Percentiles rank a stretch among this genome's conserved stretches.
Evolutionary conservation across 2,329 filamentous ascomycete species (phyloP).

Genomic region (Penicillium psychrosexuale): DNA sequence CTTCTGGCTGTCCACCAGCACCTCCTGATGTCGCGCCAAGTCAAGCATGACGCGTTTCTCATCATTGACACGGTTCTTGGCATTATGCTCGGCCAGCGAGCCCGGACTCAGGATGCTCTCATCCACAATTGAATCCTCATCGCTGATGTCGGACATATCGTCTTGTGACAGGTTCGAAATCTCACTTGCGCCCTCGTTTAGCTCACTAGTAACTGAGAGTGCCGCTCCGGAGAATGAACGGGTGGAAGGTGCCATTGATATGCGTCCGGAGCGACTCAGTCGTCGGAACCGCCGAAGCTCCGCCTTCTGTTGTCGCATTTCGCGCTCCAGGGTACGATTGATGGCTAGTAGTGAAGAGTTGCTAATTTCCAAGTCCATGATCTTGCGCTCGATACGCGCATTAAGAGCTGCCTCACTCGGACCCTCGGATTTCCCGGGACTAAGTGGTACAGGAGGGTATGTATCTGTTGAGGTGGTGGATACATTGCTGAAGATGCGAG

Average conservation of each 20-base stretch:
- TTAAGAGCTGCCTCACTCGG: constrained; percentile 71
- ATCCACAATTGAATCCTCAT: constrained; percentile 39
- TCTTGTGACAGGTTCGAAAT: constrained; percentile 30
- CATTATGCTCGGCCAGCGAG: constrained; percentile 38
- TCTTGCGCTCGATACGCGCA: constrained; percentile 87
- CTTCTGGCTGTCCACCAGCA: constrained; percentile 86
- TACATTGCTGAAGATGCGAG: constrained; percentile 35
- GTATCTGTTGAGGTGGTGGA: constrained; percentile 38
- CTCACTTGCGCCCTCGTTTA: constrained; percentile 37
- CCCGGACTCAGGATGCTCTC: constrained; percentile 38
- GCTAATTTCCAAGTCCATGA: constrained; percentile 92
- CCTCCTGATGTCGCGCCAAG: constrained; percentile 80
- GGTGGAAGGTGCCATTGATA: constrained; percentile 58
- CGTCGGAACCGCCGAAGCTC: constrained; percentile 83
- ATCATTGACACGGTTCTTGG: constrained; percentile 65
- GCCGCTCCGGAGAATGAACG: constrained; percentile 46
- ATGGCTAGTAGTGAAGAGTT: constrained; percentile 94
- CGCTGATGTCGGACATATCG: constrained; percentile 40
- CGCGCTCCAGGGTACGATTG: constrained; percentile 85
- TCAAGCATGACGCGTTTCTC: constrained; percentile 82
- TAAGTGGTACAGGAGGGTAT: constrained; percentile 52
- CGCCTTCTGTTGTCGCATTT: constrained; percentile 84
- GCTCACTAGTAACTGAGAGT: constrained; percentile 47
- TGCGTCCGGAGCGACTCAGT: constrained; percentile 74
- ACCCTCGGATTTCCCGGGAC: constrained; percentile 46